Evolutionary conservation across 352 stramenopile species (phyloP).

Genomic region (Thraustochytrium striatum): DNA sequence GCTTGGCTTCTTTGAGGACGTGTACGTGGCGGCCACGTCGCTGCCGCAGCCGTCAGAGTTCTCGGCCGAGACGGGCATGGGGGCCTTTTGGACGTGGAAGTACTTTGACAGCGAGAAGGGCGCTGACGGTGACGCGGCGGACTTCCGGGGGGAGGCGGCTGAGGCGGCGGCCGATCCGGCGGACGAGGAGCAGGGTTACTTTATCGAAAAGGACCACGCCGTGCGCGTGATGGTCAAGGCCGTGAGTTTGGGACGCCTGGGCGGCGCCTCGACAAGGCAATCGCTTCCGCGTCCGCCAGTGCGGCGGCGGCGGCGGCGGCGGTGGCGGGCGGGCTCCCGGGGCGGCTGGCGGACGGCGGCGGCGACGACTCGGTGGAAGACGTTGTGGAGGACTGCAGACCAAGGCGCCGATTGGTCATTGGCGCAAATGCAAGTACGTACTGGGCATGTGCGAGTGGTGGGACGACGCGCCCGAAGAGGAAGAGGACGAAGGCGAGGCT

Average conservation of each 20-base stretch:
- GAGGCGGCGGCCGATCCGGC: conserved; percentile 21
- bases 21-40: conserved; percentile 24
- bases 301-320: too few species aligned
- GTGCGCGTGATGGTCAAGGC: conserved; percentile 29
- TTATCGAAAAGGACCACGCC: conserved; percentile 50
- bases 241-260: conserved; percentile 11
- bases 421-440: background rate
- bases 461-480: too few species aligned
- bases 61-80: background rate
- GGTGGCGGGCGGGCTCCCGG: too few species aligned
- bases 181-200: conserved; percentile 50
- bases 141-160: background rate
- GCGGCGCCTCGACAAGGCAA: too few species aligned
- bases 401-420: conserved; percentile 2
- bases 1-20: conserved; percentile 18
- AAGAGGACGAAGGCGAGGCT: background rate
- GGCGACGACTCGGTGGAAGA: background rate
- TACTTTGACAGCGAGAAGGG: conserved; percentile 53
- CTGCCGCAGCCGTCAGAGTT: background rate
- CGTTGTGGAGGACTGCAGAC: background rate
- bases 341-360: background rate
- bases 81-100: conserved; percentile 25
- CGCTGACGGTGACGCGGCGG: conserved; percentile 29
- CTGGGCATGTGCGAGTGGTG: background rate
- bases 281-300: too few species aligned